A percentile compares a stretch with the other conserved stretches of the same genome.
Conservation (phyloP, 1,284 basidiomycete species). For the Dichomitus squalens region DNA sequence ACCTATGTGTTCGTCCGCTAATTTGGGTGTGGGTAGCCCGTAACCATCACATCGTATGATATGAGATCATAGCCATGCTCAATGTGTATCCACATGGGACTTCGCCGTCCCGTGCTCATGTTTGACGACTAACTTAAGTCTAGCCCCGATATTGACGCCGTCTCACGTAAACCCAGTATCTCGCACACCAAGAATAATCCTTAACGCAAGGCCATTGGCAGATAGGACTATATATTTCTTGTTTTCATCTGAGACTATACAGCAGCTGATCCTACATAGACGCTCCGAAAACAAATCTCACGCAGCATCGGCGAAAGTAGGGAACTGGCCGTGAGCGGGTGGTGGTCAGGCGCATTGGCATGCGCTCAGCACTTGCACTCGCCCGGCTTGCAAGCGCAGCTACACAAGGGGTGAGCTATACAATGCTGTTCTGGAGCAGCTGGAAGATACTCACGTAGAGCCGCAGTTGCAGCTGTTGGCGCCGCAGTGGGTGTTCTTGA, state of each 20-base stretch:
- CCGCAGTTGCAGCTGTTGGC: constrained; percentile 54
- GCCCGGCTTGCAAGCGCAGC: constrained; percentile 58
- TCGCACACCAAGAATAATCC: neutral
- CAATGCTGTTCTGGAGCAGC: neutral
- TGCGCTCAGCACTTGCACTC: constrained; percentile 62
- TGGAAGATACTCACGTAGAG: constrained; percentile 39
- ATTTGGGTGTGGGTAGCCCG: neutral
- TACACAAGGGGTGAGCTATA: constrained; percentile 27
- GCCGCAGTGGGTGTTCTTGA: constrained; percentile 53
- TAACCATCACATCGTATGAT: neutral
- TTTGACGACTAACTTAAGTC: no score
- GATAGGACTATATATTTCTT: neutral
- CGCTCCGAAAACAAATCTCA: neutral
- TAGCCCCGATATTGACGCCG: no score
- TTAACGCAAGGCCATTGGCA: neutral
- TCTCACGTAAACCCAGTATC: no score
- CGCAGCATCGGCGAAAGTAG: no score
- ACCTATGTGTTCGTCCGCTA: neutral
- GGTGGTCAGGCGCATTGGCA: neutral
- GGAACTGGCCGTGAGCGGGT: neutral
- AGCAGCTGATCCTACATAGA: constrained; percentile 19
- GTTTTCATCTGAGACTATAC: neutral
- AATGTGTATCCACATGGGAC: no score
- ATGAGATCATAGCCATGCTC: no score
- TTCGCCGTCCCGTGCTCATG: no score